Conservation (phyloP, 495 filamentous ascomycete species). For the Penicillium lividum region DNA sequence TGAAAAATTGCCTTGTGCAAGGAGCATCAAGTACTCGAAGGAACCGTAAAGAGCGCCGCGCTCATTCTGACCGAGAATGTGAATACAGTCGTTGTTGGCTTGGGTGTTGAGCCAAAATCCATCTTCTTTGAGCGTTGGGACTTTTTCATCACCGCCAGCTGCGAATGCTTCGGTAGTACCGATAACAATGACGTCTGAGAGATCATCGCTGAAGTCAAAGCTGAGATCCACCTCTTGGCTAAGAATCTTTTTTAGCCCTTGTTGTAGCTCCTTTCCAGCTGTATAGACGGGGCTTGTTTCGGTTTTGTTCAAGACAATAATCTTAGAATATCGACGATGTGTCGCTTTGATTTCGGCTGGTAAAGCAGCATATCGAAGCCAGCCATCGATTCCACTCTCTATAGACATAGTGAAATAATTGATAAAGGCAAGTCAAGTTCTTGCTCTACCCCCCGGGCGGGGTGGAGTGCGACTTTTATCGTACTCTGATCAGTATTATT, state of each 20-base stretch:
- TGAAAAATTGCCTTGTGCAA: constrained; percentile 63
- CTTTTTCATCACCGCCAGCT: constrained; percentile 32
- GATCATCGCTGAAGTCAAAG: constrained; percentile 21
- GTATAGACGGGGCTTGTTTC: constrained; percentile 55
- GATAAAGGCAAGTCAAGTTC: background rate
- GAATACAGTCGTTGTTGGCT: constrained; percentile 36
- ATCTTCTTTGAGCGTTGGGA: constrained; percentile 55
- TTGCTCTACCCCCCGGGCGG: background rate
- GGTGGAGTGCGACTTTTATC: constrained; percentile 1
- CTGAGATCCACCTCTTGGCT: constrained; percentile 42
- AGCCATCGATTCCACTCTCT: constrained; percentile 60
- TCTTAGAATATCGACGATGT: constrained; percentile 41
- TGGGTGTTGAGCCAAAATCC: constrained; percentile 61
- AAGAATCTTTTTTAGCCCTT: constrained; percentile 57
- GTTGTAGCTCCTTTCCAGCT: constrained; percentile 60
- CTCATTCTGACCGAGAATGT: constrained; percentile 67
- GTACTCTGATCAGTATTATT: background rate
- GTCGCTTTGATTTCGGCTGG: constrained; percentile 37
- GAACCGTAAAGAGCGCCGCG: constrained; percentile 69
- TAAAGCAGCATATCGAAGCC: constrained; percentile 65
- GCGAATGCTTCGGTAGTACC: constrained; percentile 55
- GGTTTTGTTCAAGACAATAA: constrained; percentile 57
- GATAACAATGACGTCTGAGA: constrained; percentile 49
- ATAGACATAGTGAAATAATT: background rate
- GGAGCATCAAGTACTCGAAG: constrained; percentile 65